Evolutionary conservation across 83 land plant species (phyloP), one percentile per base, ranked within the genome.

Genomic region (Picea abies): DNA sequence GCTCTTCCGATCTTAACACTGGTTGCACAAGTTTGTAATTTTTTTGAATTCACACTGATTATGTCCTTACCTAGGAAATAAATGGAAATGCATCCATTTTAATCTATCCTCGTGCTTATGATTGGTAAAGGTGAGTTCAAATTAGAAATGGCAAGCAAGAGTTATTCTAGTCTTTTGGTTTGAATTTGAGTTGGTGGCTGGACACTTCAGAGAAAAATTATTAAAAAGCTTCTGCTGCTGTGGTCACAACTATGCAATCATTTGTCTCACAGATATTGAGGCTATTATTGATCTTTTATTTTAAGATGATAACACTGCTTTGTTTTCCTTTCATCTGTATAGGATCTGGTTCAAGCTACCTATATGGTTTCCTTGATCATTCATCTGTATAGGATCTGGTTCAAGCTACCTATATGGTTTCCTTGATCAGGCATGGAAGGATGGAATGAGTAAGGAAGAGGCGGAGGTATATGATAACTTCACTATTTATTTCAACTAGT

Each of bases 331-430:
- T 35, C 11, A 10, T 83, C 61, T 79, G 4, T 19, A 5, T 85
- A 96, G 99, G 99, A 76, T 97, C 99, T 82, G 98, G 98, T 67
- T 97, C 99, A 1, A 90, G 90, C 80, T 97, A 97, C 84, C 80
- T 97, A 76, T 96, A 96, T 88, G 99, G n/a, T n/a, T n/a, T n/a
- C n/a, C n/a, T n/a, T n/a, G n/a, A n/a, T n/a, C n/a, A n/a, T 37
- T 35, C 11, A 10, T 83, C 61, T 79, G 4, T 19, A 5, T 85
- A 96, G 99, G 99, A 76, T 97, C 99, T 82, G 98, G 98, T 67
- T 97, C 99, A 1, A 90, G 90, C 80, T 97, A 97, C 84, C 80
- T 97, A 76, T 96, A 96, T 88, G 99, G 99, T 12, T 97, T 97
- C 82, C 87, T 97, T 82, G 99, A 97, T 84, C 99, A 97, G 84